Base-by-base conservation (phyloP, 306 rosid species). In the Prunus dulcis region DNA sequence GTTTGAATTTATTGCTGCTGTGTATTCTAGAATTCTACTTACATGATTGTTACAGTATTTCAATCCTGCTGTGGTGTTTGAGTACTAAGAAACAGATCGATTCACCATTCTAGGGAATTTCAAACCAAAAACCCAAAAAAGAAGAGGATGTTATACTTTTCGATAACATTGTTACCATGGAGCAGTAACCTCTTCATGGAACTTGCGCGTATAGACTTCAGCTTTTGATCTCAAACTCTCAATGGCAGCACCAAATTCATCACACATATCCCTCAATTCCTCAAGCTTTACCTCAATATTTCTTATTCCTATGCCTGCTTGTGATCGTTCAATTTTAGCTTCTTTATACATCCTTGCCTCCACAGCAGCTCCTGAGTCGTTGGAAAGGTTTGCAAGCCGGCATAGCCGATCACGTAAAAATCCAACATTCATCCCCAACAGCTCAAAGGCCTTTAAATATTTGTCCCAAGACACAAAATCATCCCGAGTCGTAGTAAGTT, bases 391-490 rank as follows among this genome's bases (percentile, higher is more conserved):
- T 13, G 86, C 84, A 46, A 92, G 85, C 79, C 78, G 79, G 41
- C 86, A 84, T 17, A 94, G 76, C 2, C 88, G 81, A 8, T 57
- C 68, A 49, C 89, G 89, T 78, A 94, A 80, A 62, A 94, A 94
- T 4, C 84, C 91, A 27, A 94, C 91, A 73, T 89, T 88, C 98
- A 90, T 89, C 60, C 96, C 96, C 25, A 90, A 74, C 73, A 82
- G 80, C 81, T 89, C 88, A 78, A 94, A 92, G 32, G 92, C 93
- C 19, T 69, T 79, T 72, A 94, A 79, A 9, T 89, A 86, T 55
- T 82, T 89, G 43, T 94, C 97, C 98, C 97, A 92, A 12, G 84
- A 79, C 27, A 82, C 5, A 55, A 86, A 94, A 27, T 87, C 97
- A 1, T 56, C 75, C 4, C 80, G 82, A 1, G 88, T 63, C 17